A percentile compares a stretch with the other conserved stretches of the same genome.
Conservation (phyloP, 495 filamentous ascomycete genomes). For the Friedmanniomyces endolithicus region DNA sequence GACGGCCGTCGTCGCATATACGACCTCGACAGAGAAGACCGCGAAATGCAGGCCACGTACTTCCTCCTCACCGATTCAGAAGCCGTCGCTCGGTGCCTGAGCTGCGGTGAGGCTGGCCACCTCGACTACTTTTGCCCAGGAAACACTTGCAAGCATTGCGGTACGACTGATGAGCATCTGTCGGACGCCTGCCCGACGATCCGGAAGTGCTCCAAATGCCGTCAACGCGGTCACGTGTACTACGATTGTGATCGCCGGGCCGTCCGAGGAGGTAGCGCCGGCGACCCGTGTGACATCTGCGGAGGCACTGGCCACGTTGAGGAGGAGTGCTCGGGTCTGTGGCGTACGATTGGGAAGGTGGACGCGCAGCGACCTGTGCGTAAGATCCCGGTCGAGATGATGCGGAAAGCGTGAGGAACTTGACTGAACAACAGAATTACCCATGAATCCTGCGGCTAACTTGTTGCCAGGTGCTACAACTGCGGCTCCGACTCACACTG, state of each 20-base stretch:
- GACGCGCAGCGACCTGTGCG: neutral
- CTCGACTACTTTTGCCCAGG: slow-evolving; percentile 2
- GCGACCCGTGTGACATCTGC: slow-evolving; percentile 7
- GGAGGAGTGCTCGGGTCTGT: slow-evolving; percentile 12
- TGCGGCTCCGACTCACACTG: slow-evolving; percentile 10
- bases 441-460: neutral
- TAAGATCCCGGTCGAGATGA: neutral
- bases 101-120: slow-evolving; percentile 9
- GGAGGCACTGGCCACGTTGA: slow-evolving; percentile 5
- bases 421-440: too few species aligned
- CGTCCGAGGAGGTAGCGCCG: neutral
- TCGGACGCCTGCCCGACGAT: slow-evolving; percentile 4
- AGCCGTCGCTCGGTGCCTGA: slow-evolving; percentile 2
- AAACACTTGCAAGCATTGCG: neutral
- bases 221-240: slow-evolving; percentile 2
- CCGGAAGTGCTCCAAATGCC: slow-evolving; percentile 11
- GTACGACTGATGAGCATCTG: slow-evolving; percentile 3
- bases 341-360: slow-evolving; percentile 1
- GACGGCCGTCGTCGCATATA: neutral
- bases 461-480: slow-evolving; percentile 10
- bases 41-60: slow-evolving; percentile 6
- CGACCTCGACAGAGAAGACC: slow-evolving; percentile 6
- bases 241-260: neutral
- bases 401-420: neutral
- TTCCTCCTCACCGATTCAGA: slow-evolving; percentile 1